A percentile compares a stretch with the other conserved stretches of the same genome.
These are phyloP conservation scores for Penicillium atrosanguineum DNA, from an alignment of 495 filamentous ascomycete genomes.

Conservation along the genomic window DNA sequence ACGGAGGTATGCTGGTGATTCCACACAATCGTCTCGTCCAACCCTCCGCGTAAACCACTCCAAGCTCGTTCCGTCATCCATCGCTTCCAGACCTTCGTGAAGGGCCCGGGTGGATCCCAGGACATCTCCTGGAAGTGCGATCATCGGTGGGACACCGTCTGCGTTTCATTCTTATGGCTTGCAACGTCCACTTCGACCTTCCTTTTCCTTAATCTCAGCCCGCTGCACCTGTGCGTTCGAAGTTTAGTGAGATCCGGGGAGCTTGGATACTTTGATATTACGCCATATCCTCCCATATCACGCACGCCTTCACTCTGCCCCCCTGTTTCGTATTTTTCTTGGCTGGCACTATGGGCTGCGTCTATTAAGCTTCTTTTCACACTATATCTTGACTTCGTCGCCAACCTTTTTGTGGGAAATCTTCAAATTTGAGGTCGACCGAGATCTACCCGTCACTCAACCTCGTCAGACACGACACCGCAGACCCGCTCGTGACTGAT, in stretches of 20 bases:
- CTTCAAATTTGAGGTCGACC: not conserved
- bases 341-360: not conserved
- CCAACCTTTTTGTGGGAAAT: slow-evolving; percentile 11
- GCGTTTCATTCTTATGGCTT: slow-evolving; percentile 7
- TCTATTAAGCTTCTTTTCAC: not conserved
- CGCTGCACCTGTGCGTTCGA: not conserved
- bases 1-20: not conserved
- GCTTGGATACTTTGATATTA: slow-evolving; percentile 31
- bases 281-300: slow-evolving; percentile 28
- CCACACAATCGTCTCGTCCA: not conserved
- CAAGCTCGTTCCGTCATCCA: slow-evolving; percentile 25
- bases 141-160: slow-evolving; percentile 9
- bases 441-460: not conserved
- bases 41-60: not conserved
- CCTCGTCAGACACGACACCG: not conserved
- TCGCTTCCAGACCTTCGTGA: slow-evolving; percentile 32
- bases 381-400: slow-evolving; percentile 8
- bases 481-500: slow-evolving; percentile 1
- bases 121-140: slow-evolving; percentile 12
- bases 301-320: slow-evolving; percentile 12
- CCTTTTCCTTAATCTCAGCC: not conserved
- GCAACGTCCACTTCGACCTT: not conserved
- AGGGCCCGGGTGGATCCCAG: slow-evolving; percentile 12
- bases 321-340: not conserved
- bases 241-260: slow-evolving; percentile 14